Conservation (phyloP, 495 filamentous ascomycete genomes). For the Pyrenula aspistea region DNA sequence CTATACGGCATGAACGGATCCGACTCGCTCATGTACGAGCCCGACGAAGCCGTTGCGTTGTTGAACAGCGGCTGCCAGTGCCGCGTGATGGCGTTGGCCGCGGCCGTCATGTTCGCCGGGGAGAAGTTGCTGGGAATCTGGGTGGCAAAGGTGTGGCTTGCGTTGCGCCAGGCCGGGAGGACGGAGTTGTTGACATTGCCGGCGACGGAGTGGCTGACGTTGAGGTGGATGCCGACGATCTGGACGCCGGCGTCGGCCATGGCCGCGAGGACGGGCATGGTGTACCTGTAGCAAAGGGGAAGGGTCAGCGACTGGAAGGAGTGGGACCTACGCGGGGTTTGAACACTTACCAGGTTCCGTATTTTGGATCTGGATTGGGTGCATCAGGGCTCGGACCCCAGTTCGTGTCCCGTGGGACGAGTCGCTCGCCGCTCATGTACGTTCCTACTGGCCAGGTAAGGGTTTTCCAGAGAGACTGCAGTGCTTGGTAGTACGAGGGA, state of each 20-base stretch:
- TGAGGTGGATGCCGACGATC: constrained; percentile 32
- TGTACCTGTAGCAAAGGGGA: constrained; percentile 35
- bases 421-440: constrained; percentile 14
- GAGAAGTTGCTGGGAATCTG: neutral
- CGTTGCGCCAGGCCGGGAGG: constrained; percentile 44
- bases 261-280: constrained; percentile 23
- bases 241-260: constrained; percentile 29
- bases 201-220: constrained; percentile 23
- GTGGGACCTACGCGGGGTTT: constrained; percentile 33
- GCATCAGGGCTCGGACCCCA: neutral
- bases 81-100: neutral
- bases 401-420: neutral
- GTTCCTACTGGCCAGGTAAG: constrained; percentile 5
- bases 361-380: constrained; percentile 20
- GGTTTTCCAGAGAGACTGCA: neutral
- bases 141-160: constrained; percentile 5
- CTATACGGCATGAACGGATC: constrained; percentile 1
- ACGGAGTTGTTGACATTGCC: constrained; percentile 42
- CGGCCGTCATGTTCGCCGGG: neutral
- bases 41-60: neutral
- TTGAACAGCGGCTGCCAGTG: neutral
- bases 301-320: constrained; percentile 47
- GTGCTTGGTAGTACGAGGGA: neutral
- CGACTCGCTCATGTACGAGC: neutral
- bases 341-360: too few species aligned